Base-by-base conservation (phyloP, 106 monocot species). In the Dioscorea zingiberensis region DNA sequence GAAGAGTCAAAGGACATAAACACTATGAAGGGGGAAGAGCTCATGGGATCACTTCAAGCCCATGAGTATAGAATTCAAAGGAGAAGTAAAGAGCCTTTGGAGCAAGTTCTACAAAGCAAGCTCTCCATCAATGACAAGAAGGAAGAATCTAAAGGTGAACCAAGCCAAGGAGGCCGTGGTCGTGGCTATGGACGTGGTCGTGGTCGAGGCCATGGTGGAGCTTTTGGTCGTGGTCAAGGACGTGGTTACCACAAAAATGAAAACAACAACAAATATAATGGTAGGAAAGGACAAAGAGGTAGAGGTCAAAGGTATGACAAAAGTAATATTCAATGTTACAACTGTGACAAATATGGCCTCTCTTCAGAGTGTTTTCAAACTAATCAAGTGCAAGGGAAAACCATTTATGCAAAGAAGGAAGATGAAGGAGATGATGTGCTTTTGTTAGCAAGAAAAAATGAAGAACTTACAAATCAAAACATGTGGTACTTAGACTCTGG, bases 291-390 rank as follows among this genome's bases (percentile, higher is more conserved):
- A 38, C 38, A 38, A 38, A 8, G 4, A 38, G 4, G 4, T 30
- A 38, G 4, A 38, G 4, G 38, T 10, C 4, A 38, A 0, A 38
- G 38, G 4, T 38, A 38, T 1, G 38, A 38, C 10, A 38, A 38
- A 38, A 38, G 4, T 10, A 38, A 38, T 38, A 6, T 38, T 38
- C 1, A 38, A 38, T 59, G 24, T 59, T 26, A 27, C 10, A 25
- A 26, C 12, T 59, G 10, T 16, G 15, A 26, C 10, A 27, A 59
- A 9, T 13, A 2, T 59, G 54, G 54, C 7, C 54, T 17, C 5
- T 54, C 54, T 54, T 54, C 18, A 17, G 54, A 60, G 60, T n/a
- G n/a, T n/a, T n/a, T n/a, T n/a, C n/a, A n/a, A n/a, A n/a, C 15
- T 59, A 26, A 59, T 13, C 26, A 59, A 59, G 10, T 59, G 2